A percentile compares a stretch with the other conserved stretches of the same genome.
Conservation (phyloP, 768 basidiomycete species). For the Boletellus ananas region DNA sequence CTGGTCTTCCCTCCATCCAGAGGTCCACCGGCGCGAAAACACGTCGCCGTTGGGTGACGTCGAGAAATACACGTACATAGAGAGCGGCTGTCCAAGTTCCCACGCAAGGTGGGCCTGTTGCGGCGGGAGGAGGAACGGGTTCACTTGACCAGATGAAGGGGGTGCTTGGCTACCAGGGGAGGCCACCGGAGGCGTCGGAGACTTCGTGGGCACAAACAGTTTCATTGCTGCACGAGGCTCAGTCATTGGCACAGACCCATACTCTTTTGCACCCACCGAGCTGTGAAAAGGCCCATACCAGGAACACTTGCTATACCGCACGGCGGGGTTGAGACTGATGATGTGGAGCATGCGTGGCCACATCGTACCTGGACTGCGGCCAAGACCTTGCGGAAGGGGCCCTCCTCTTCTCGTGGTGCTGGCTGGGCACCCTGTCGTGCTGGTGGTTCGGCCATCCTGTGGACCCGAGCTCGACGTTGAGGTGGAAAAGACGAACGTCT, state of each 20-base stretch:
- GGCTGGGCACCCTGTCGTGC: constrained; percentile 18
- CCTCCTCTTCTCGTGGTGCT: constrained; percentile 31
- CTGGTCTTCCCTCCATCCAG: constrained; percentile 43
- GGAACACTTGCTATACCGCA: constrained; percentile 55
- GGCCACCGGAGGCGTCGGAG: constrained; percentile 28
- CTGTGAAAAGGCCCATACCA: constrained; percentile 65
- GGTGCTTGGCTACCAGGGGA: constrained; percentile 21
- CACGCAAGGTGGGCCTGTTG: constrained; percentile 53
- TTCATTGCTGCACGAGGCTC: constrained; percentile 38
- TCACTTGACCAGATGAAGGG: constrained; percentile 27
- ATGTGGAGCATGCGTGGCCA: constrained; percentile 1
- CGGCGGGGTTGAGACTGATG: constrained; percentile 4
- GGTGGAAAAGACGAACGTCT: not conserved
- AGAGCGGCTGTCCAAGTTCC: constrained; percentile 54
- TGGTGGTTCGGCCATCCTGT: constrained; percentile 24
- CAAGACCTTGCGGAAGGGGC: constrained; percentile 36
- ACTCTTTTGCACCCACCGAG: constrained; percentile 42
- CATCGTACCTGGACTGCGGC: constrained; percentile 41
- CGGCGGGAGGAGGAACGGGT: constrained; percentile 54
- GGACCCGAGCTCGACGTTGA: constrained; percentile 3
- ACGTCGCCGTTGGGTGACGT: constrained; percentile 60
- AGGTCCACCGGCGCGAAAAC: constrained; percentile 53
- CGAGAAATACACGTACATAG: constrained; percentile 73
- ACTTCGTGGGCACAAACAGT: constrained; percentile 37
- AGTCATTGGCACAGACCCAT: not conserved